phyloP scores from a whole-genome alignment of 352 stramenopile genomes.

The Bremia lactucae region DNA sequence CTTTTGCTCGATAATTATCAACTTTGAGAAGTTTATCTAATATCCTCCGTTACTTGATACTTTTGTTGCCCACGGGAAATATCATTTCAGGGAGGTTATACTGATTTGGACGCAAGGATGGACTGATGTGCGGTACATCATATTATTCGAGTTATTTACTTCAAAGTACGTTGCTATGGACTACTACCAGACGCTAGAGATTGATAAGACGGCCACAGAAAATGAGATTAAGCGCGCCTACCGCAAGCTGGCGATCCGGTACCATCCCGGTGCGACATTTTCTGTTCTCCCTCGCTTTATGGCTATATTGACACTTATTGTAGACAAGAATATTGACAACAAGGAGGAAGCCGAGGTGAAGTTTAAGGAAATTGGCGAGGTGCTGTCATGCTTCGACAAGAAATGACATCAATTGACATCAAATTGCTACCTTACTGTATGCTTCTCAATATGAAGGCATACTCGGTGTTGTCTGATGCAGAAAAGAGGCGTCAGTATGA shows the following conservation, averaged over 20 bases:
- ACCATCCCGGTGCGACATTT: conserved; percentile 57
- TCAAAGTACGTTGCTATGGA: too few relatives aligned
- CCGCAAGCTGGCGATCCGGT: conserved; percentile 80
- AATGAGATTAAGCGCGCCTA: conserved; percentile 82
- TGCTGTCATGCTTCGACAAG: conserved; percentile 15
- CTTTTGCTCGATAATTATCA: too few relatives aligned
- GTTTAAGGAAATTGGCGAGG: conserved; percentile 85
- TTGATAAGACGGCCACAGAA: conserved; percentile 58
- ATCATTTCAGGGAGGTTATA: too few relatives aligned
- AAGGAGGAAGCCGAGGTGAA: conserved; percentile 81
- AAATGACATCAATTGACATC: background rate
- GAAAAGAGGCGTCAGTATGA: conserved; percentile 86
- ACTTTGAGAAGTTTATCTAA: too few relatives aligned
- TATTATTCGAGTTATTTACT: too few relatives aligned
- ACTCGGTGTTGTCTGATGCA: conserved; percentile 85
- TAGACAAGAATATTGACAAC: conserved; percentile 86
- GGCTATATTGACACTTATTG: background rate
- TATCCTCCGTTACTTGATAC: too few relatives aligned
- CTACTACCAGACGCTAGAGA: conserved; percentile 66
- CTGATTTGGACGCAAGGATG: too few relatives aligned
- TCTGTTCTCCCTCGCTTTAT: background rate
- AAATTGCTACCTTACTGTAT: background rate
- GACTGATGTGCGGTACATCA: too few relatives aligned
- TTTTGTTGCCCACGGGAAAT: too few relatives aligned
- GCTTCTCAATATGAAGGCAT: conserved; percentile 37